Base-by-base conservation (phyloP, 805 yeast species). In the Lachancea meyersii region DNA sequence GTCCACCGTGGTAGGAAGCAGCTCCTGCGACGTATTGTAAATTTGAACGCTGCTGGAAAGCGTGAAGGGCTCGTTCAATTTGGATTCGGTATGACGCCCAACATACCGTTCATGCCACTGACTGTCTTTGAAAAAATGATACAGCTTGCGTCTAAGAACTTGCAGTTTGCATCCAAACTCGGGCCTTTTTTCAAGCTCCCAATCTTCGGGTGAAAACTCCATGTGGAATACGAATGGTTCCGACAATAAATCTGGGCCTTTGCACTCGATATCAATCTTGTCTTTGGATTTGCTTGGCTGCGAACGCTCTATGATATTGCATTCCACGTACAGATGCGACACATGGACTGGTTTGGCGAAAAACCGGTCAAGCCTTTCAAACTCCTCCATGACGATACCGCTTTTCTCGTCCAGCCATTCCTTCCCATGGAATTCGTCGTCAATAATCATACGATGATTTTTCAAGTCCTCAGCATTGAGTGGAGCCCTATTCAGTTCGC, bases 201-300 rank as follows among this genome's bases (percentile, higher is more conserved):
- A 85, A 53, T 86, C 95, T 51, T 82, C 89, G 0, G 94, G 93
- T 23, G 85, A 77, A 61, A 86, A 86, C 57, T 85, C 94, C 50
- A 83, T 71, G 58, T 83, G 84, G 57, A 80, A 85, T 20, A 67
- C 68, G 24, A 82, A 48, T 2, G 76, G 73, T 19, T 55, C 60
- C 5, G 49, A 48, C 19, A 58, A 40, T 11, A 55, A 34, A 4
- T 51, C 41, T 17, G 67, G 40, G 4, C 45, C 48, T n/a, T 22
- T 23, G 14, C 16, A 11, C 28, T 26, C n/a, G n/a, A 9, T 31
- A 21, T 13, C 22, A 13, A 46, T 41, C 8, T 51, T 46, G 1
- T 48, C 43, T 3, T 50, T 47, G n/a, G n/a, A n/a, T n/a, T n/a
- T n/a, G n/a, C n/a, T n/a, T n/a, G n/a, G n/a, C n/a, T n/a, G n/a